A percentile compares a stretch with the other conserved stretches of the same genome.
phyloP scores from a whole-genome alignment of 2,329 filamentous ascomycete species.

The Neophaeococcomyces mojaviensis region DNA sequence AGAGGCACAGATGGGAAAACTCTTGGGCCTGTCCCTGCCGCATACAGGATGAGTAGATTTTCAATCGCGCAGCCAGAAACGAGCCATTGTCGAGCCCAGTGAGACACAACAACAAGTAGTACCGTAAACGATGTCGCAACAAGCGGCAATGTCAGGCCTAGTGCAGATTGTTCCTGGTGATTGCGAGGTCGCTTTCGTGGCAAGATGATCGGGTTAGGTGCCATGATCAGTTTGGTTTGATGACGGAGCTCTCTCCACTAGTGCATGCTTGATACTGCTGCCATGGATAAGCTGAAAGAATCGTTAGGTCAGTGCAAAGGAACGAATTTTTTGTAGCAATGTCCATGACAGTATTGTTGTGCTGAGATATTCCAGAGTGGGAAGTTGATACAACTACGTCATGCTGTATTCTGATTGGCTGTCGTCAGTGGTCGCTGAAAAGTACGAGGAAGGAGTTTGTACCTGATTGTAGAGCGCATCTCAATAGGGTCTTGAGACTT shows the following conservation, averaged over 20 bases:
- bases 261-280: background rate
- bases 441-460: too few relatives aligned
- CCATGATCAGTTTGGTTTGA: background rate
- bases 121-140: conserved; percentile 1
- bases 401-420: too few relatives aligned
- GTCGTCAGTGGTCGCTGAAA: too few relatives aligned
- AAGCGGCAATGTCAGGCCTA: conserved; percentile 1
- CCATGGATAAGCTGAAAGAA: background rate
- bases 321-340: too few relatives aligned
- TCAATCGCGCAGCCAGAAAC: conserved; percentile 5
- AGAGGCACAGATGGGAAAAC: conserved; percentile 39
- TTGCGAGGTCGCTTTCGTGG: background rate
- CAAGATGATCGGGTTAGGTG: conserved; percentile 4
- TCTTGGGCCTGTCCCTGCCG: conserved; percentile 28
- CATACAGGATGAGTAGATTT: conserved; percentile 18
- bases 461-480: too few relatives aligned
- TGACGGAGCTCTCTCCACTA: conserved; percentile 1
- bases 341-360: too few relatives aligned
- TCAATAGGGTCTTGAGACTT: too few relatives aligned
- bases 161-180: background rate
- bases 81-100: conserved; percentile 8
- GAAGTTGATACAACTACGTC: too few relatives aligned
- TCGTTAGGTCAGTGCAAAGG: too few relatives aligned
- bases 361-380: too few relatives aligned
- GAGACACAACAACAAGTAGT: background rate